Percentiles rank a stretch among this genome's conserved stretches.
These are phyloP conservation scores for Diplosphaera chodatii DNA, from an alignment of 139 green algal species.

Conservation along the genomic window DNA sequence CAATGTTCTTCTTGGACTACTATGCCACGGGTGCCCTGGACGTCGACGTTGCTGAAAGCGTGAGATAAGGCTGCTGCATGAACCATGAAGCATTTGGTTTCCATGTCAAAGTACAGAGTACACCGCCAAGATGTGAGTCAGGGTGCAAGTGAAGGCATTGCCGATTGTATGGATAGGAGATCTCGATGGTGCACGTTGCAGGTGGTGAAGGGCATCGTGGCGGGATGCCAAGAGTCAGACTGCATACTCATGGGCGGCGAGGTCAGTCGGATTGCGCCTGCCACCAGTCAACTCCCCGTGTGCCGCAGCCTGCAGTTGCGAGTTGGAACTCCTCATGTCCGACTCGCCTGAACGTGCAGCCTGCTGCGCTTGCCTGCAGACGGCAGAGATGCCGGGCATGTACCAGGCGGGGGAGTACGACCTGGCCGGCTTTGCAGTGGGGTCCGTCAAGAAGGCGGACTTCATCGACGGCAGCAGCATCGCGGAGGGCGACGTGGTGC, in stretches of 20 bases:
- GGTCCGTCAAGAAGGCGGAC: slow-evolving; percentile 86
- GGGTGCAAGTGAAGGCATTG: too few relatives aligned
- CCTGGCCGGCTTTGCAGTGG: slow-evolving; percentile 95
- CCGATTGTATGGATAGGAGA: too few relatives aligned
- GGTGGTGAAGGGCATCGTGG: slow-evolving; percentile 95
- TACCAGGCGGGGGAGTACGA: slow-evolving; percentile 97
- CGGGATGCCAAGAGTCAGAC: slow-evolving; percentile 83
- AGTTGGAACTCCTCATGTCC: too few relatives aligned
- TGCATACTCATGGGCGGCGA: slow-evolving; percentile 91
- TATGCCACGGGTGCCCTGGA: slow-evolving; percentile 89
- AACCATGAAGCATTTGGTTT: too few relatives aligned
- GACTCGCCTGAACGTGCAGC: too few relatives aligned
- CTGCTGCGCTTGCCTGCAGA: slow-evolving; percentile 56
- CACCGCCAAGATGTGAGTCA: too few relatives aligned
- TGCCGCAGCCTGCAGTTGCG: too few relatives aligned
- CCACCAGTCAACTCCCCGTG: too few relatives aligned
- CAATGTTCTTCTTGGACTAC: slow-evolving; percentile 99
- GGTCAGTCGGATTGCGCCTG: too few relatives aligned
- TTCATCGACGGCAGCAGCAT: slow-evolving; percentile 87
- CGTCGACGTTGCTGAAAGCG: slow-evolving; percentile 86
- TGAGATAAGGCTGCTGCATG: slow-evolving; percentile 24
- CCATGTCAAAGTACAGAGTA: too few relatives aligned
- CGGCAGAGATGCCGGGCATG: slow-evolving; percentile 97
- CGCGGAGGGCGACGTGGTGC: slow-evolving; percentile 74
- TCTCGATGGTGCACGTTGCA: too few relatives aligned